These are phyloP conservation scores for Mikania micrantha DNA, from an alignment of 129 eudicot genomes.

Conservation along the genomic window DNA sequence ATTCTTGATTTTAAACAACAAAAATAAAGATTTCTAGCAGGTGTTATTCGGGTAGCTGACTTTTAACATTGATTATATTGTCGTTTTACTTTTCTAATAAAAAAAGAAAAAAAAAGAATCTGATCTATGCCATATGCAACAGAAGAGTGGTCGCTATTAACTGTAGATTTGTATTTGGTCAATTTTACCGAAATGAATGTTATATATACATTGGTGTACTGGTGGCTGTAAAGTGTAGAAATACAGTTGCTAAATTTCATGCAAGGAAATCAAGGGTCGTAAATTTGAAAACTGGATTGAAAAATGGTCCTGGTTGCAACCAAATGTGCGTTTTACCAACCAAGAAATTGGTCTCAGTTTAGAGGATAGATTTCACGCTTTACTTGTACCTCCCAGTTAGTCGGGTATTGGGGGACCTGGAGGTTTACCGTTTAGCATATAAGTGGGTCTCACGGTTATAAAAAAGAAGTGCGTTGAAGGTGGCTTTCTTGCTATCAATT, in stretches of 20 bases:
- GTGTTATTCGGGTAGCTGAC: neutral
- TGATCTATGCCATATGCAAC: neutral
- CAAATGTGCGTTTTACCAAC: too few relatives aligned
- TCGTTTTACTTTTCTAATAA: neutral
- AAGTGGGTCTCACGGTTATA: too few relatives aligned
- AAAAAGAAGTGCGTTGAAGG: too few relatives aligned
- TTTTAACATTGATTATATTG: neutral
- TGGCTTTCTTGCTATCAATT: too few relatives aligned
- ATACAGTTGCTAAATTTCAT: too few relatives aligned
- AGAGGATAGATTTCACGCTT: too few relatives aligned
- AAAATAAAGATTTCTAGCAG: neutral
- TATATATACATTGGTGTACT: neutral
- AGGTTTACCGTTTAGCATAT: too few relatives aligned
- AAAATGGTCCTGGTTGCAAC: neutral
- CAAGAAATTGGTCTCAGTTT: too few relatives aligned
- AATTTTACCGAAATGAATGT: slow-evolving; percentile 3
- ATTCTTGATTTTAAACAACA: slow-evolving; percentile 4
- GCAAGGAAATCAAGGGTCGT: too few relatives aligned
- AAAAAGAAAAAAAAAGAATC: neutral
- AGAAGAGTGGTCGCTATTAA: neutral
- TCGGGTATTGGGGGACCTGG: too few relatives aligned
- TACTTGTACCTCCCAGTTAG: too few relatives aligned
- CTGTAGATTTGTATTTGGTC: slow-evolving; percentile 10
- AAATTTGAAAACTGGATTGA: too few relatives aligned
- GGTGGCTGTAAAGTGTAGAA: slow-evolving; percentile 14